Evolutionary conservation across 1,284 basidiomycete species (phyloP).

Genomic region (Mycena citricolor): DNA sequence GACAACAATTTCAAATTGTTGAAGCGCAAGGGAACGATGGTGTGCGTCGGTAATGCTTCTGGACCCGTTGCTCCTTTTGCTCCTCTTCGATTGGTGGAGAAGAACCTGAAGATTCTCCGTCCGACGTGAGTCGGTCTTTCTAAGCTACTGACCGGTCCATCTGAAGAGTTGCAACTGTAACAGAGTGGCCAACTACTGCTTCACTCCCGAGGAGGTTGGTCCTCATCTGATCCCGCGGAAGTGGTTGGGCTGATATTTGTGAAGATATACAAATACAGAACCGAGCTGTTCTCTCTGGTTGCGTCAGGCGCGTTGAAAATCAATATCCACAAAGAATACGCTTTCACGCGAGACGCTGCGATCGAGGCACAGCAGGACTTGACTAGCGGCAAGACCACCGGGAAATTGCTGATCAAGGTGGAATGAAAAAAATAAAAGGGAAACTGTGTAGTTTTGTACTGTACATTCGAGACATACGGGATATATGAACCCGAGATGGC

Average conservation of each 20-base stretch:
- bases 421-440: constrained; percentile 23
- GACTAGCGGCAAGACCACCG: constrained; percentile 73
- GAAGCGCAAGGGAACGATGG: constrained; percentile 79
- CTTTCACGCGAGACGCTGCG: constrained; percentile 81
- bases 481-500: neutral
- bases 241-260: neutral
- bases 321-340: constrained; percentile 76
- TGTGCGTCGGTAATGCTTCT: constrained; percentile 92
- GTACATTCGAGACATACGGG: neutral
- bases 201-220: constrained; percentile 66
- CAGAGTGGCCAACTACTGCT: constrained; percentile 68
- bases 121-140: constrained; percentile 59
- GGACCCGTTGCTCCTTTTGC: constrained; percentile 76
- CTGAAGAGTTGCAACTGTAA: neutral
- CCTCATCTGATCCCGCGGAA: neutral
- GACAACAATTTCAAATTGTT: constrained; percentile 82
- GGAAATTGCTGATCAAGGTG: constrained; percentile 81
- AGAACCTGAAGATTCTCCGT: constrained; percentile 81
- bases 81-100: constrained; percentile 73
- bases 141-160: neutral
- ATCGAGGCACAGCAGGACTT: constrained; percentile 81
- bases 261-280: constrained; percentile 55
- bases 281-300: constrained; percentile 68
- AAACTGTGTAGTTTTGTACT: neutral
- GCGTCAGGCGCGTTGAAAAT: constrained; percentile 65